Conservation (phyloP, 23 red algal species). For the Gracilaria gracilis region DNA sequence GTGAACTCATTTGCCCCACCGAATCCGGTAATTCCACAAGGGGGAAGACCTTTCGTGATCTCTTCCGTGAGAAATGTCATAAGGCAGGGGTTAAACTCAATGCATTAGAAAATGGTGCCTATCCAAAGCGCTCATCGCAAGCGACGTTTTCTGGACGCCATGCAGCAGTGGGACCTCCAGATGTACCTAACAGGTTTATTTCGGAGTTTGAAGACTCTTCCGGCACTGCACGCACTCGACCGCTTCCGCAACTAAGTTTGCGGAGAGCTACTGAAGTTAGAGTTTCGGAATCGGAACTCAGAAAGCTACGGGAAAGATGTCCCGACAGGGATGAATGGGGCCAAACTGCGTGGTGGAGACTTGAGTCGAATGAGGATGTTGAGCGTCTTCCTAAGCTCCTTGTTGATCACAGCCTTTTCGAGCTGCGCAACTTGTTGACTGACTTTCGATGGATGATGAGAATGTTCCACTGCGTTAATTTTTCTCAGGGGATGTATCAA, state of each 20-base stretch:
- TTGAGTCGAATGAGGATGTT: constrained; percentile 15
- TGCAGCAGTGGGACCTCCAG: not conserved
- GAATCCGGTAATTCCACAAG: constrained; percentile 42
- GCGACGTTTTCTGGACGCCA: not conserved
- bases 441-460: constrained; percentile 69
- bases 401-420: constrained; percentile 19
- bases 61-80: constrained; percentile 63
- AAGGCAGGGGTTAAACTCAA: constrained; percentile 29
- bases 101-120: constrained; percentile 1
- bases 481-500: constrained; percentile 58
- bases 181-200: not conserved
- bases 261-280: not conserved
- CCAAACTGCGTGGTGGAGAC: constrained; percentile 52
- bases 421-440: constrained; percentile 45
- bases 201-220: not conserved
- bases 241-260: not conserved
- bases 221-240: not conserved
- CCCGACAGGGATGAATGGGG: constrained; percentile 50
- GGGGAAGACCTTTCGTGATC: constrained; percentile 58
- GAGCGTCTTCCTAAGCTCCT: constrained; percentile 22
- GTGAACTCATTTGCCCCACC: constrained; percentile 45
- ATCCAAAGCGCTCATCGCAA: constrained; percentile 35
- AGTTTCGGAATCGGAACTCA: not conserved
- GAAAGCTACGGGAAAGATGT: constrained; percentile 38
- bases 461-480: constrained; percentile 55